phyloP scores from a whole-genome alignment of 2,329 filamentous ascomycete genomes.

The Fusarium sp. region DNA sequence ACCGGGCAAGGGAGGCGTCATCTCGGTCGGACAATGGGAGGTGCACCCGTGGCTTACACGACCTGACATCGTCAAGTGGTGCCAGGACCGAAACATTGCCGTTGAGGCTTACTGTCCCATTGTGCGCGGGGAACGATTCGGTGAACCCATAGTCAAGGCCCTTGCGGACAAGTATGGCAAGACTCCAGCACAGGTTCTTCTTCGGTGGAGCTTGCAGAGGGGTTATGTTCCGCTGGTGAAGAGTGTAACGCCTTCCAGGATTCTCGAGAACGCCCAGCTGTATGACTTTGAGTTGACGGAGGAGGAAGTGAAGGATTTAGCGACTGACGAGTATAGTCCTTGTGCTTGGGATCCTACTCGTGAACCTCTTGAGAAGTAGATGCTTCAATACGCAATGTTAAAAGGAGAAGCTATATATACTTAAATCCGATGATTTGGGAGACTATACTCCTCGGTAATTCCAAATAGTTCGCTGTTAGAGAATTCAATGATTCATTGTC shows the following conservation, averaged over 20 bases:
- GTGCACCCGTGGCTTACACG: constrained; percentile 89
- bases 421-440: neutral
- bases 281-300: constrained; percentile 68
- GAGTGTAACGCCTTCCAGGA: constrained; percentile 75
- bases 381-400: neutral
- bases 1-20: constrained; percentile 74
- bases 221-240: constrained; percentile 80
- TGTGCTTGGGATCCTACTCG: constrained; percentile 69
- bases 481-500: neutral
- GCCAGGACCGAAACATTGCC: constrained; percentile 70
- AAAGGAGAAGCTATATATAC: neutral
- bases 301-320: constrained; percentile 64
- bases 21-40: constrained; percentile 90
- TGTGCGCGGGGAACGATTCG: constrained; percentile 76
- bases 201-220: constrained; percentile 87
- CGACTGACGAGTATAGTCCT: constrained; percentile 65
- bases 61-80: constrained; percentile 85
- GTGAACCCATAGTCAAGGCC: constrained; percentile 72
- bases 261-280: constrained; percentile 70
- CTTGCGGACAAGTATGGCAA: constrained; percentile 80
- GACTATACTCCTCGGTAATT: neutral
- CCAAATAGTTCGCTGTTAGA: neutral
- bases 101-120: constrained; percentile 74
- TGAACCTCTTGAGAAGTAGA: constrained; percentile 58
- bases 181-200: constrained; percentile 79